A percentile compares a stretch with the other conserved stretches of the same genome.
Evolutionary conservation across 805 yeast genomes (phyloP).

Genomic region (Lipomyces lipofer): DNA sequence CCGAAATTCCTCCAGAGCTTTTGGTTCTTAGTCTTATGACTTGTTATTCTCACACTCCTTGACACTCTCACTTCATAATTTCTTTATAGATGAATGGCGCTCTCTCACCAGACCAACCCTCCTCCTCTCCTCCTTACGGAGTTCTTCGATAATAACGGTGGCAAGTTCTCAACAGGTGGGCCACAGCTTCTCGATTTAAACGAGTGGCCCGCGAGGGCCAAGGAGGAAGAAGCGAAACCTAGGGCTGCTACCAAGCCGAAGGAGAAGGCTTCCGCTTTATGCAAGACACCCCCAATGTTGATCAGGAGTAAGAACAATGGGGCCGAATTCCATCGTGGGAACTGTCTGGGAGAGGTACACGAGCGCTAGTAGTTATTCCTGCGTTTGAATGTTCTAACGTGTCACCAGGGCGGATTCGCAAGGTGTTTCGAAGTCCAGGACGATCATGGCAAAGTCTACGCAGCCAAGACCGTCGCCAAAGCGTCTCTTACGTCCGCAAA

Average conservation of each 20-base stretch:
- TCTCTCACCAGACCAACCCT: slow-evolving; percentile 4
- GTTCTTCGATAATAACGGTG: background rate
- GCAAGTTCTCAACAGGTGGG: background rate
- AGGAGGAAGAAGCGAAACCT: slow-evolving; percentile 10
- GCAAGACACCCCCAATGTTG: slow-evolving; percentile 95
- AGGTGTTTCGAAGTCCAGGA: slow-evolving; percentile 97
- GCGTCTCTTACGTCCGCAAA: slow-evolving; percentile 88
- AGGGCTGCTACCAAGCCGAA: slow-evolving; percentile 62
- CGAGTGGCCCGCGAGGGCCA: background rate
- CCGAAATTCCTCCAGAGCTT: no score
- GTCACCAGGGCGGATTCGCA: slow-evolving; percentile 85
- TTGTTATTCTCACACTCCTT: no score
- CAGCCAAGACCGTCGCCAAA: slow-evolving; percentile 97
- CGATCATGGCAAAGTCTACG: slow-evolving; percentile 79
- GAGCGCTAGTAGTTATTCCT: no score
- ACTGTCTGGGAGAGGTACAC: slow-evolving; percentile 73
- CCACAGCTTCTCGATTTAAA: background rate
- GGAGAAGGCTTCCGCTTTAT: slow-evolving; percentile 84
- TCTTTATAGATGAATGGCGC: slow-evolving; percentile 1
- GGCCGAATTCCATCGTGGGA: slow-evolving; percentile 85
- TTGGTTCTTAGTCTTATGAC: no score
- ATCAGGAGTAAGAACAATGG: slow-evolving; percentile 79
- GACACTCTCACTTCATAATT: no score
- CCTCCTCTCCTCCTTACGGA: slow-evolving; percentile 2
- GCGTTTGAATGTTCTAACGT: background rate